Conservation (phyloP, 164 flowering plant species). For the Magnolia changhungtana region DNA sequence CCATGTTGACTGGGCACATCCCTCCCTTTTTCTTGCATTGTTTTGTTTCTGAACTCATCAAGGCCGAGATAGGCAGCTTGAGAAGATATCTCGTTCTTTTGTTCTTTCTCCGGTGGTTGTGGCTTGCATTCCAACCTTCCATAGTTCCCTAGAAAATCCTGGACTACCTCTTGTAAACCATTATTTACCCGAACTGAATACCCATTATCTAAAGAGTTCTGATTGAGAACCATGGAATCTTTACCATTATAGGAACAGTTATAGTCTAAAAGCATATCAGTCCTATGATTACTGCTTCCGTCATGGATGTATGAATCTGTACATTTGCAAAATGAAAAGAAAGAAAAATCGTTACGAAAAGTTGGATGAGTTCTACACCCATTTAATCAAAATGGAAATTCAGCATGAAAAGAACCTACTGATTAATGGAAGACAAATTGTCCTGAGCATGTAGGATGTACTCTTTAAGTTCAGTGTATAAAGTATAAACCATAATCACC, state of each 20-base stretch:
- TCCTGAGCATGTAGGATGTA: too few species aligned
- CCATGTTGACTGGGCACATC: slow-evolving; percentile 27
- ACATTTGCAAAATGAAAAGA: slow-evolving; percentile 1
- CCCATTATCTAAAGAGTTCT: slow-evolving; percentile 18
- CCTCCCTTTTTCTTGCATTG: slow-evolving; percentile 34
- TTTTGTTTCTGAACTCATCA: slow-evolving; percentile 53
- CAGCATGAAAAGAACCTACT: neutral
- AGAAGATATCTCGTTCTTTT: slow-evolving; percentile 28
- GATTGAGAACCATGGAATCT: slow-evolving; percentile 12
- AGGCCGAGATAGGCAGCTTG: slow-evolving; percentile 43
- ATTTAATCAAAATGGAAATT: neutral
- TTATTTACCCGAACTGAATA: slow-evolving; percentile 26
- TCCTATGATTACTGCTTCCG: slow-evolving; percentile 13
- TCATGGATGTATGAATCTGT: slow-evolving; percentile 21
- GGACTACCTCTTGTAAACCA: slow-evolving; percentile 34
- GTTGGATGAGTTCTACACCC: neutral
- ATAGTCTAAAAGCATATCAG: slow-evolving; percentile 22
- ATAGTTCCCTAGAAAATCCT: slow-evolving; percentile 33
- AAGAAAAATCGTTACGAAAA: neutral
- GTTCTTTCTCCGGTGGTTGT: slow-evolving; percentile 21
- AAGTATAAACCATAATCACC: too few species aligned
- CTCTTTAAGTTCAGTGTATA: too few species aligned
- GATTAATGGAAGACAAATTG: too few species aligned
- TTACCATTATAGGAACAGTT: slow-evolving; percentile 23
- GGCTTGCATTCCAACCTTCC: slow-evolving; percentile 32